Evolutionary conservation across 169 alveolate genomes (phyloP), one percentile per base, ranked within the genome.

Genomic region (Plasmodium knowlesi): DNA sequence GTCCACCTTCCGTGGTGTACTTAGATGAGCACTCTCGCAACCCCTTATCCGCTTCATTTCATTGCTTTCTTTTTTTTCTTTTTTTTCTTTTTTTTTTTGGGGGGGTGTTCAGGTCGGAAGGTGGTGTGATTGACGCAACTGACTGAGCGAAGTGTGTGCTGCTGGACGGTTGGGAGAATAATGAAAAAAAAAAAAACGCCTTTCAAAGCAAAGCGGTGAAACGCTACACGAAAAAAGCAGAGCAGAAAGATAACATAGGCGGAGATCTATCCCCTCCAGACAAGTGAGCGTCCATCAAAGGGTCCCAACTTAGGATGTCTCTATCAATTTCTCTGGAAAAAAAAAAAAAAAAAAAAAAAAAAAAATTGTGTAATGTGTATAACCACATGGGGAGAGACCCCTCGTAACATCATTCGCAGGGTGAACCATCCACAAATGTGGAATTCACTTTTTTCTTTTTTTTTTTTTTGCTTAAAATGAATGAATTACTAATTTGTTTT

Each of bases 81-180:
- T 61, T 70, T 70, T 32, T 16, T 46, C 37, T n/a, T 83, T 61
- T 83, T 19, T 78, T 22, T 82, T 53, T 81, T 81, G 53, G 16
- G 46, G 88, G 16, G 61, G 16, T 8, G 54, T 86, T 43, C 92
- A 94, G 96, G 89, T 82, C 95, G 32, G 96, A 94, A 53, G 67
- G 70, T 5, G 96, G 96, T 5, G 82, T 94, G 46, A 90, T 83
- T 19, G 96, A 94, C 73, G 95, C 93, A 78, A 73, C 80, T 32
- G 96, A 93, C 50, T 93, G 92, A 74, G 43, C 32, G 50, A 61
- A 30, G 57, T 76, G 25, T 32, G 37, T 19, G 61, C 16, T 76
- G 5, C 19, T 14, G 83, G 83, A 37, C 37, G 37, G 74, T n/a
- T 8, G 74, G 34, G 9, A 25, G 19, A 61, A 57, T 16, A 16